Evolutionary conservation across 768 basidiomycete species (phyloP).

Genomic region (Clitopilus hobsonii): DNA sequence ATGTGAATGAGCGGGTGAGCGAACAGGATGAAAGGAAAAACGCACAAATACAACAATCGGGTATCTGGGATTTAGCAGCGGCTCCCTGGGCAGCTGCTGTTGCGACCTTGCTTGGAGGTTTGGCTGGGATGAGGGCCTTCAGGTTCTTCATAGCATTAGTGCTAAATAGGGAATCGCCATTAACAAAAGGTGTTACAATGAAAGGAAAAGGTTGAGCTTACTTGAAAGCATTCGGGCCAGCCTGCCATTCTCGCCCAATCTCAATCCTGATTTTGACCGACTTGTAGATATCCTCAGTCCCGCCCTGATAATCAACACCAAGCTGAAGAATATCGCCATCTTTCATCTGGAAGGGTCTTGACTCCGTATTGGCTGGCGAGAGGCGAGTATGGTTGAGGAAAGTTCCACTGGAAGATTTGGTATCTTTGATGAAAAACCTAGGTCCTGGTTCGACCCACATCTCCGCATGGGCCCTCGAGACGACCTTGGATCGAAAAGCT

Average conservation of each 20-base stretch:
- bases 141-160: slow-evolving; percentile 75
- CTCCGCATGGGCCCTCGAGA: slow-evolving; percentile 91
- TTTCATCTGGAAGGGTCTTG: slow-evolving; percentile 70
- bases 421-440: slow-evolving; percentile 86
- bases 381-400: slow-evolving; percentile 94
- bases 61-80: slow-evolving; percentile 38
- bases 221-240: slow-evolving; percentile 90
- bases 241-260: slow-evolving; percentile 86
- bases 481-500: slow-evolving; percentile 94
- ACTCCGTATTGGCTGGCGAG: slow-evolving; percentile 80
- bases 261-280: slow-evolving; percentile 95
- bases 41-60: slow-evolving; percentile 94
- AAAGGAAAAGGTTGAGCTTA: slow-evolving; percentile 20
- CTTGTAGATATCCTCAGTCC: slow-evolving; percentile 94
- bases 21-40: slow-evolving; percentile 9
- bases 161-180: slow-evolving; percentile 27
- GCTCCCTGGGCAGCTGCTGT: slow-evolving; percentile 13
- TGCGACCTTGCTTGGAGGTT: slow-evolving; percentile 17
- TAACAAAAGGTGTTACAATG: slow-evolving; percentile 4
- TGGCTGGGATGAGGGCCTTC: slow-evolving; percentile 50
- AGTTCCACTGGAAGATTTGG: slow-evolving; percentile 86
- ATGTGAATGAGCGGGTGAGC: slow-evolving; percentile 5
- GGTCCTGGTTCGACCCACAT: slow-evolving; percentile 73
- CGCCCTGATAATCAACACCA: slow-evolving; percentile 97
- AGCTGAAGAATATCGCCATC: slow-evolving; percentile 95